These are phyloP conservation scores for Diplodia scrobiculata DNA, from an alignment of 2,329 filamentous ascomycete species.

Conservation along the genomic window DNA sequence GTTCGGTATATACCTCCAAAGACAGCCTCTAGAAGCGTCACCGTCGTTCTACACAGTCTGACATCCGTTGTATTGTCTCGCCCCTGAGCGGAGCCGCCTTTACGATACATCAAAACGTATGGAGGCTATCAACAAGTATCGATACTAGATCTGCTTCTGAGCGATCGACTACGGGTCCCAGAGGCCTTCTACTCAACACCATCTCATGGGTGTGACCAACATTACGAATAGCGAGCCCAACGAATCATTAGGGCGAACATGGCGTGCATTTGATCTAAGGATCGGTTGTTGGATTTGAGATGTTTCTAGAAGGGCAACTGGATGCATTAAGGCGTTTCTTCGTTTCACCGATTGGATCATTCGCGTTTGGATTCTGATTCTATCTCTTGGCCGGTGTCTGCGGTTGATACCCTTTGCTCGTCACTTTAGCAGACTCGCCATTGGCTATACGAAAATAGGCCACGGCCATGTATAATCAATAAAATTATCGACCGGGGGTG, in stretches of 20 bases:
- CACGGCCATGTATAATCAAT: background rate
- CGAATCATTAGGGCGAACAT: background rate
- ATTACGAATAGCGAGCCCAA: background rate
- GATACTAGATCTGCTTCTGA: background rate
- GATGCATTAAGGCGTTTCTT: background rate
- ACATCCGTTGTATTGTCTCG: background rate
- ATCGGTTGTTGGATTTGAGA: background rate
- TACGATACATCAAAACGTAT: background rate
- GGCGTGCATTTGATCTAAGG: background rate
- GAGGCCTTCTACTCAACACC: background rate
- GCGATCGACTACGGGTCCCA: background rate
- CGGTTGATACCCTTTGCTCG: background rate
- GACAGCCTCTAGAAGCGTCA: background rate
- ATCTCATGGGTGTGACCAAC: background rate
- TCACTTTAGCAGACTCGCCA: background rate
- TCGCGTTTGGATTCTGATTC: background rate
- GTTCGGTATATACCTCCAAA: background rate
- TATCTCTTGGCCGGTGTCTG: background rate
- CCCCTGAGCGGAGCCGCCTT: background rate
- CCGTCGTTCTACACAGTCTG: background rate
- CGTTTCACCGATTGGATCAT: background rate
- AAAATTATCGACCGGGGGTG: background rate
- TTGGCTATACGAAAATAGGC: background rate
- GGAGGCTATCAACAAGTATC: background rate
- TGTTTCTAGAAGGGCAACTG: background rate